These are phyloP conservation scores for Pittosporum tobira DNA, from an alignment of 129 eudicot species.

Conservation along the genomic window DNA sequence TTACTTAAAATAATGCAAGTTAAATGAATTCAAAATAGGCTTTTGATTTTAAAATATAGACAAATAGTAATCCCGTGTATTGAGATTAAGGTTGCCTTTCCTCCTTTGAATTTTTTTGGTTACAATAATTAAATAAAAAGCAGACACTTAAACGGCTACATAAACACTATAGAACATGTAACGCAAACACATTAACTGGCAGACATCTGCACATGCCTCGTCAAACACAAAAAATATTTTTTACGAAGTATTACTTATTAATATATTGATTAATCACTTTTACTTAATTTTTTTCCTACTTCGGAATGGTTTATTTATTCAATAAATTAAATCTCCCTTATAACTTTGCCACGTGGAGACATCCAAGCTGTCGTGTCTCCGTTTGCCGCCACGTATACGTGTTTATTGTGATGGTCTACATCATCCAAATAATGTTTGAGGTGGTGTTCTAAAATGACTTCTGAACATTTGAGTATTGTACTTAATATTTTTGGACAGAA, in stretches of 20 bases:
- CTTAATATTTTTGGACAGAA: no score
- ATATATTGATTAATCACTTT: neutral
- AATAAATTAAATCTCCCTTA: no score
- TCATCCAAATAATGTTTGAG: no score
- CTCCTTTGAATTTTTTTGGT: neutral
- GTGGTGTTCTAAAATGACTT: no score
- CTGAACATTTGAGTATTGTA: no score
- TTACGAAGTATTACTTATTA: no score
- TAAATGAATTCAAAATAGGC: slow-evolving; percentile 19
- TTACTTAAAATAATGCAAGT: slow-evolving; percentile 14
- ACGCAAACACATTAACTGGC: slow-evolving; percentile 28
- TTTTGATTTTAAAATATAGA: neutral
- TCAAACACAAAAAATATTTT: no score
- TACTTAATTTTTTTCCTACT: no score
- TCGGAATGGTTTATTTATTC: no score
- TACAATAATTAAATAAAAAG: no score
- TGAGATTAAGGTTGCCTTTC: slow-evolving; percentile 19
- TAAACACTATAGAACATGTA: slow-evolving; percentile 59
- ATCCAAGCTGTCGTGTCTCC: slow-evolving; percentile 3
- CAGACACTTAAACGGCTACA: slow-evolving; percentile 56
- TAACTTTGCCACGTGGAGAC: slow-evolving; percentile 6
- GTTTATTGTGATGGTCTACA: no score
- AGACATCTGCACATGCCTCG: slow-evolving; percentile 58
- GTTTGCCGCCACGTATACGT: neutral
- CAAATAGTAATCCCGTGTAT: slow-evolving; percentile 14